A percentile compares a stretch with the other conserved stretches of the same genome.
These are phyloP conservation scores for Albophoma yamanashiensis DNA, from an alignment of 2,329 filamentous ascomycete species.

Conservation along the genomic window DNA sequence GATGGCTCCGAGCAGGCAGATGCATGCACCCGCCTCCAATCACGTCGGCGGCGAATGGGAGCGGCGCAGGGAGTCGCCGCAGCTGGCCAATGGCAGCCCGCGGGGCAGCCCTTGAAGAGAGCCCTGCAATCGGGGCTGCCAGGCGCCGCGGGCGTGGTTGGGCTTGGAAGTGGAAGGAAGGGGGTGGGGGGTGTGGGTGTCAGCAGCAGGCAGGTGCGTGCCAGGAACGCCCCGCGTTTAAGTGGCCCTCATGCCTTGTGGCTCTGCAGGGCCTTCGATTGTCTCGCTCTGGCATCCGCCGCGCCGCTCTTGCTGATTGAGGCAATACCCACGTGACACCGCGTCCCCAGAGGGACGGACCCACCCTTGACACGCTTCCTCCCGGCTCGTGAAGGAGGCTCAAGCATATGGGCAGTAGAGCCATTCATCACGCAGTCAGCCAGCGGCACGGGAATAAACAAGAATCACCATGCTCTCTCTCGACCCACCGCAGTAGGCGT, in stretches of 20 bases:
- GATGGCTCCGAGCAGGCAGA: neutral
- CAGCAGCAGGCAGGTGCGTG: constrained; percentile 9
- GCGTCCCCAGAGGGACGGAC: constrained; percentile 5
- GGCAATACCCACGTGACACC: constrained; percentile 13
- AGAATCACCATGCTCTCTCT: neutral
- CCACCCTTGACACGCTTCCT: neutral
- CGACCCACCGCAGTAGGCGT: neutral
- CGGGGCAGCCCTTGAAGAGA: constrained; percentile 17
- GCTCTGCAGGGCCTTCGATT: neutral
- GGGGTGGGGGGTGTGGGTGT: neutral
- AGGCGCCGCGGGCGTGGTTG: constrained; percentile 3
- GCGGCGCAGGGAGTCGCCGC: constrained; percentile 7
- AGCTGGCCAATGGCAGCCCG: constrained; percentile 11
- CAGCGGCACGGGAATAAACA: neutral
- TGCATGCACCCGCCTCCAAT: constrained; percentile 3
- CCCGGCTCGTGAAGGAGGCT: neutral
- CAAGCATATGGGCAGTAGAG: neutral
- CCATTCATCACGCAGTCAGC: neutral
- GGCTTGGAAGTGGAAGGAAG: neutral
- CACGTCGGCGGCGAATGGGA: constrained; percentile 4
- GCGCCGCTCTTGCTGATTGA: neutral
- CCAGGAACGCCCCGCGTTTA: constrained; percentile 26
- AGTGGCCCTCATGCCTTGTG: constrained; percentile 10
- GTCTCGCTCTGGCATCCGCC: neutral
- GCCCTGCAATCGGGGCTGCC: constrained; percentile 19